These are phyloP conservation scores for Ramularia endophylla DNA, from an alignment of 2,329 filamentous ascomycete genomes.

Conservation along the genomic window DNA sequence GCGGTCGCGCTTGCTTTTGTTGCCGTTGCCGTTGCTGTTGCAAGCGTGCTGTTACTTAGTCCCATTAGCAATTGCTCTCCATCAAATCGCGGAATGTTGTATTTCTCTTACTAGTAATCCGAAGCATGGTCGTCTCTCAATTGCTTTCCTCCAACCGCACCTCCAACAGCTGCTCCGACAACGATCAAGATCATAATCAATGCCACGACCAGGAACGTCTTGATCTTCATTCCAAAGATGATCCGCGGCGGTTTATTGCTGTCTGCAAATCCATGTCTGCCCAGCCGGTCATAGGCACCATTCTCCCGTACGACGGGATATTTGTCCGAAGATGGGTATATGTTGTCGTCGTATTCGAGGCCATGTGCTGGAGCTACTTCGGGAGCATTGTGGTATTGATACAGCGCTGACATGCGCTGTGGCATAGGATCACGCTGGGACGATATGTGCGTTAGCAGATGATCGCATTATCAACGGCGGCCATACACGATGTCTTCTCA, in stretches of 20 bases:
- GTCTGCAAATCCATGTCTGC: slow-evolving; percentile 19
- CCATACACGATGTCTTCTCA: background rate
- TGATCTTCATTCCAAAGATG: slow-evolving; percentile 35
- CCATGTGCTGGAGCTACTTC: slow-evolving; percentile 35
- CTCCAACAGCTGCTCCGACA: slow-evolving; percentile 33
- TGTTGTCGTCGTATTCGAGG: slow-evolving; percentile 34
- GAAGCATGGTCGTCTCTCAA: slow-evolving; percentile 17
- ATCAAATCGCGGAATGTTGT: too few relatives aligned
- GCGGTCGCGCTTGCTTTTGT: slow-evolving; percentile 14
- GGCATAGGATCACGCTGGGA: slow-evolving; percentile 14
- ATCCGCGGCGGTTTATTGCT: slow-evolving; percentile 32
- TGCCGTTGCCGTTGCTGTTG: slow-evolving; percentile 12
- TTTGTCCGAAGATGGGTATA: slow-evolving; percentile 33
- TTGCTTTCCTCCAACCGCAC: slow-evolving; percentile 30
- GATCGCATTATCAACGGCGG: background rate
- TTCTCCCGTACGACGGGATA: slow-evolving; percentile 30
- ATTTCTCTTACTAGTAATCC: slow-evolving; percentile 10
- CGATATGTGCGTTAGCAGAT: slow-evolving; percentile 9
- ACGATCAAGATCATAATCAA: slow-evolving; percentile 27
- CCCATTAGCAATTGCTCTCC: too few relatives aligned
- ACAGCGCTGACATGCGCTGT: slow-evolving; percentile 30
- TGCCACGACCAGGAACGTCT: slow-evolving; percentile 31
- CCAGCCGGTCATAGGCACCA: slow-evolving; percentile 18
- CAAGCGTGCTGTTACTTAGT: too few relatives aligned
- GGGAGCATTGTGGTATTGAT: slow-evolving; percentile 36